Evolutionary conservation across 176 grass and related monocot species (phyloP).

Genomic region (Rhynchospora breviuscula): DNA sequence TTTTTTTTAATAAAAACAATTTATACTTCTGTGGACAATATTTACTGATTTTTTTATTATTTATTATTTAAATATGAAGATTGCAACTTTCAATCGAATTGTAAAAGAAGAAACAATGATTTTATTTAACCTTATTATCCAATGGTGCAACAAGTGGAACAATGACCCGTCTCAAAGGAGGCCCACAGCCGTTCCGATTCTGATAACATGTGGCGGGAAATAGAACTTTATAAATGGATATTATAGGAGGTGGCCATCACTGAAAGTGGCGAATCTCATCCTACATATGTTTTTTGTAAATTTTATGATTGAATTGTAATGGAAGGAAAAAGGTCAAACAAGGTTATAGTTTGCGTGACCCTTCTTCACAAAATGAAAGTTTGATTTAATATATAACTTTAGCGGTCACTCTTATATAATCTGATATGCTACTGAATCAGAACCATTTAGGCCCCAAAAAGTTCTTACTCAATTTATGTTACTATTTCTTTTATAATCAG

Average conservation of each 20-base stretch:
- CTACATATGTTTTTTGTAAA: neutral
- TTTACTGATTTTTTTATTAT: too few relatives aligned
- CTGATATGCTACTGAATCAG: neutral
- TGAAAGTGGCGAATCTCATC: neutral
- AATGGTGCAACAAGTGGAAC: too few relatives aligned
- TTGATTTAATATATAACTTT: neutral
- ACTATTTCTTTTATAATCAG: neutral
- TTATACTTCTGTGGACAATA: too few relatives aligned
- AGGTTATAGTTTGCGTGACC: neutral
- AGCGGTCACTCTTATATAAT: neutral
- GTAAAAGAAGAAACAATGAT: too few relatives aligned
- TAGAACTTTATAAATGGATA: too few relatives aligned
- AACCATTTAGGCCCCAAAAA: neutral
- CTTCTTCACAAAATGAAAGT: neutral
- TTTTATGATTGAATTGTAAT: neutral
- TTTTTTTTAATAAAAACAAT: too few relatives aligned
- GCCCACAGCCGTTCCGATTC: too few relatives aligned
- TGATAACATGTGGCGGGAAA: too few relatives aligned
- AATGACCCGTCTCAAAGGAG: too few relatives aligned
- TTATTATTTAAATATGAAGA: too few relatives aligned
- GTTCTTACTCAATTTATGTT: neutral
- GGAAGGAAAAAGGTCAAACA: neutral
- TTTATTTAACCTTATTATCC: too few relatives aligned
- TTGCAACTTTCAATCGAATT: too few relatives aligned
- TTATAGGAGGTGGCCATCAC: neutral